Evolutionary conservation across 2,329 filamentous ascomycete species (phyloP).

Genomic region (Pestalotiopsis sp.): DNA sequence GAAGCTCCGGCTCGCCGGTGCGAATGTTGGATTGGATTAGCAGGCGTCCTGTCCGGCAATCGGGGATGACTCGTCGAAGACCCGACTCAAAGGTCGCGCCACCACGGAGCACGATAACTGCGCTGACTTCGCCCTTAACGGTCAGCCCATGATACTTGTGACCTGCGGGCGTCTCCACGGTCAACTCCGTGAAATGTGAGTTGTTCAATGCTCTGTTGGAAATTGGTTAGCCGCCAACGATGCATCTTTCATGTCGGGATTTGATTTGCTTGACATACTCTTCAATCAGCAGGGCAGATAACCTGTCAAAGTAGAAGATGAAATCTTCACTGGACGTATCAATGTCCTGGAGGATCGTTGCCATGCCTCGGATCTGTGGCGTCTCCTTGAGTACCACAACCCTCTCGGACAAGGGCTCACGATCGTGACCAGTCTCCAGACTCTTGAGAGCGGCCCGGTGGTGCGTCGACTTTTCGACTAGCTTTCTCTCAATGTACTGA

Average conservation of each 20-base stretch:
- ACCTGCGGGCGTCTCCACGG: slow-evolving; percentile 71
- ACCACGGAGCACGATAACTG: slow-evolving; percentile 84
- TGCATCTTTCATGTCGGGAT: not conserved
- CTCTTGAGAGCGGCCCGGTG: slow-evolving; percentile 79
- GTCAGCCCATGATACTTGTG: slow-evolving; percentile 70
- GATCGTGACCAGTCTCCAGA: slow-evolving; percentile 71
- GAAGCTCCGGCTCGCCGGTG: slow-evolving; percentile 88
- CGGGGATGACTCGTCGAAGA: slow-evolving; percentile 85
- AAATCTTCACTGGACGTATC: slow-evolving; percentile 84
- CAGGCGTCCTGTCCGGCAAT: slow-evolving; percentile 84
- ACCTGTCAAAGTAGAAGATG: slow-evolving; percentile 94
- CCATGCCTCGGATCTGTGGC: slow-evolving; percentile 82
- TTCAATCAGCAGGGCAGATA: slow-evolving; percentile 83
- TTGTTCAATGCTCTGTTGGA: slow-evolving; percentile 69
- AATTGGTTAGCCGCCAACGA: not conserved
- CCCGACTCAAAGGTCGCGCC: slow-evolving; percentile 88
- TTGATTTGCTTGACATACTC: slow-evolving; percentile 44
- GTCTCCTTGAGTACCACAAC: slow-evolving; percentile 75
- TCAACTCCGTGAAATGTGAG: slow-evolving; percentile 64
- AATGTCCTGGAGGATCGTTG: slow-evolving; percentile 83
- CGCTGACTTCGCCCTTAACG: slow-evolving; percentile 73
- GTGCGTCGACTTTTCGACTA: slow-evolving; percentile 80
- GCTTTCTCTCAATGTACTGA: slow-evolving; percentile 85
- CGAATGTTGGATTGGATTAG: slow-evolving; percentile 86
- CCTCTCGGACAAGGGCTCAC: slow-evolving; percentile 71